Evolutionary conservation across 106 monocot genomes (phyloP), one percentile per base, ranked within the genome.

Genomic region (Phalaenopsis aphrodite): DNA sequence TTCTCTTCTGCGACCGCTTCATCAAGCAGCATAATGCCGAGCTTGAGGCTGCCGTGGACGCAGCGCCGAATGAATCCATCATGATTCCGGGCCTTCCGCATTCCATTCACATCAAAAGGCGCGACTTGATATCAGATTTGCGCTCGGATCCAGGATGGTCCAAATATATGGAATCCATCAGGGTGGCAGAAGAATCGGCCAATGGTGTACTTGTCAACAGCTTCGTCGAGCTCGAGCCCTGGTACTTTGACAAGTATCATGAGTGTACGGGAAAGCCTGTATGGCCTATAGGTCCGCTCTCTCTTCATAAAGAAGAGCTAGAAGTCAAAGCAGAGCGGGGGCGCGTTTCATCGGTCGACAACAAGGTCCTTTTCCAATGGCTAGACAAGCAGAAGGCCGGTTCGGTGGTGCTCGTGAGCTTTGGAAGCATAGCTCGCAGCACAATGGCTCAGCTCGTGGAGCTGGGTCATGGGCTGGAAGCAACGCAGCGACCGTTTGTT

Each of bases 391-490:
- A 61, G 43, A 57, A 79, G 21, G 19, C 3, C 24, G 74, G 81
- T 2, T 91, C 88, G 5, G 86, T 88, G 30, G 78, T 86, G 77
- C 88, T 75, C 52, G 86, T 84, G 4, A 82, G 82, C 80, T 88
- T 91, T 48, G 90, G 90, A 1, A 91, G 88, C 75, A 78, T 84
- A 82, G 82, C 61, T 47, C 45, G 81, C 17, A 82, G 84, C 75
- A 48, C 79, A 0, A 48, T n/a, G 24, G 82, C 16, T 8, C 88
- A 91, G 75, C 47, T 91, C 58, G 16, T 73, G 16, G 90, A 88
- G 82, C 41, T 85, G 9, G 87, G 79, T 0, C 2, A 11, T 3
- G 87, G 87, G 3, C 79, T 88, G 0, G 77, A 79, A 18, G 48
- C 41, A 1, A 76, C 82, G 18, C 77, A 77, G 1, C 7, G 38